Base-by-base conservation (phyloP, 202 grass and related monocot genomes). In the Sporobolus alterniflorus region DNA sequence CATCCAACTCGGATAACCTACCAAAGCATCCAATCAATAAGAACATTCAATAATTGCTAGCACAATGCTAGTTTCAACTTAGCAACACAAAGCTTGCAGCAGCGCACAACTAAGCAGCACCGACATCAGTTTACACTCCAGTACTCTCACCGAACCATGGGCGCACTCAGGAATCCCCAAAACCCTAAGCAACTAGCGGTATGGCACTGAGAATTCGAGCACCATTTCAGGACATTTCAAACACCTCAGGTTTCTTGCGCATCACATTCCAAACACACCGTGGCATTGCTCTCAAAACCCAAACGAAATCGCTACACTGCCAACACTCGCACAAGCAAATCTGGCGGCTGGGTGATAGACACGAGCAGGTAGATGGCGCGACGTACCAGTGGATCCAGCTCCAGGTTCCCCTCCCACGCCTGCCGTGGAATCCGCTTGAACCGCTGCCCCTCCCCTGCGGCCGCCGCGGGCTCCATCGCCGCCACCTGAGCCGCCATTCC, bases 311-410 rank as follows among this genome's bases (percentile, higher is more conserved):
- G 17, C 39, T 18, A 75, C 10, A 3, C 1, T 10, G 24, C 31
- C 76, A 74, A 51, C 74, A 76, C 24, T 39, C 39, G 28, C 68
- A 55, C n/a, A 31, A 74, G 34, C 59, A 90, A 82, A 41, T 44
- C 78, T 32, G 75, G 4, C 54, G 74, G 11, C 12, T 21, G 16
- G 10, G 31, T 49, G 64, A 75, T 59, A 54, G 55, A 55, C 43
- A 72, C 22, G 28, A 72, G 68, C 48, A 81, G 20, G 39, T 36
- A 75, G 76, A 51, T 65, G 28, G 76, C 57, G 68, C 33, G 21
- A 65, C 82, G 43, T 92, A 96, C 96, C 89, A 94, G 79, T 76
- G 93, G 93, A 90, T 96, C 87, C 75, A 90, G 85, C 48, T 96
- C 91, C 57, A 82, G 76, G 69, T 86, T 87, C 82, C 83, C 85